phyloP scores from a whole-genome alignment of 2,329 filamentous ascomycete species.

The Exophiala alcalophila region DNA sequence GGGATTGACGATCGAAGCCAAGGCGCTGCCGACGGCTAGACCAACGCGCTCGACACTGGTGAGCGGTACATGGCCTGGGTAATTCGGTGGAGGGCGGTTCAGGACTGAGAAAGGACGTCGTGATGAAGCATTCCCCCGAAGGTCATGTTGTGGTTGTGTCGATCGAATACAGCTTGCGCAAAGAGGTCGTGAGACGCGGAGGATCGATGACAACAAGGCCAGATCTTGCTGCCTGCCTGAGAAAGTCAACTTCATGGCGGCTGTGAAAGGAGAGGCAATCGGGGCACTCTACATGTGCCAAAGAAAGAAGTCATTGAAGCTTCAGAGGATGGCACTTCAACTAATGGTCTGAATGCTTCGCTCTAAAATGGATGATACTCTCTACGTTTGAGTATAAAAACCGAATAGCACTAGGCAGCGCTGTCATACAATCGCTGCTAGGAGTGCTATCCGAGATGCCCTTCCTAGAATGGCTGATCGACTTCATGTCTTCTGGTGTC shows the following conservation, averaged over 20 bases:
- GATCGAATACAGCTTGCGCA: slow-evolving; percentile 69
- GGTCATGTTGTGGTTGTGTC: neutral
- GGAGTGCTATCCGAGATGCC: too few relatives aligned
- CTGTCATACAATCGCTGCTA: too few relatives aligned
- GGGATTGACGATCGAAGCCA: slow-evolving; percentile 66
- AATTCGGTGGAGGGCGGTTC: slow-evolving; percentile 80
- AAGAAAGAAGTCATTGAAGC: too few relatives aligned
- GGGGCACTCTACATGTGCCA: too few relatives aligned
- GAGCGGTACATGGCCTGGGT: slow-evolving; percentile 88
- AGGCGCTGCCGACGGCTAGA: slow-evolving; percentile 62
- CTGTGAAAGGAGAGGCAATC: too few relatives aligned
- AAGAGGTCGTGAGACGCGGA: slow-evolving; percentile 43
- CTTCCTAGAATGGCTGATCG: too few relatives aligned
- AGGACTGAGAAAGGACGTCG: slow-evolving; percentile 70
- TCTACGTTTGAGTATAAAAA: too few relatives aligned
- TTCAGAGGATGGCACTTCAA: too few relatives aligned
- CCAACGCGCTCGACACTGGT: slow-evolving; percentile 72
- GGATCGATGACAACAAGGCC: slow-evolving; percentile 20
- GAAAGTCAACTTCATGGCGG: slow-evolving; percentile 12
- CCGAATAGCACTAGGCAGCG: too few relatives aligned
- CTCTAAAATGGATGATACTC: too few relatives aligned
- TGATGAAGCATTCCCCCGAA: neutral
- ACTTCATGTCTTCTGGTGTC: too few relatives aligned
- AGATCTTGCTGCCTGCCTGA: slow-evolving; percentile 12
- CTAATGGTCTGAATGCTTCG: too few relatives aligned